These are phyloP conservation scores for Leccinum imitatum DNA, from an alignment of 768 basidiomycete genomes.

Conservation along the genomic window DNA sequence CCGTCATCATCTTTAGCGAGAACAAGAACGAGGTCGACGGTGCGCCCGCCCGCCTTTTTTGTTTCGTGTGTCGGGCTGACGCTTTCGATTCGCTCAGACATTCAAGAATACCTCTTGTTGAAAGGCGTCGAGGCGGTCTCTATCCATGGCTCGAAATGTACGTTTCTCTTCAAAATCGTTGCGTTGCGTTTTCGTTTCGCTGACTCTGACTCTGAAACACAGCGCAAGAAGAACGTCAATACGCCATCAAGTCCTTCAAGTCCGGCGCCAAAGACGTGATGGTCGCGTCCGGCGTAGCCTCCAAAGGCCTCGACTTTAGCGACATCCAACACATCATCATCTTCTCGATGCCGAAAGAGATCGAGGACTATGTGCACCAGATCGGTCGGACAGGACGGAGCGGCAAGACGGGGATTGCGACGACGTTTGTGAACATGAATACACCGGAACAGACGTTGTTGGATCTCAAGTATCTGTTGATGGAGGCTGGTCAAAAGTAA, in stretches of 20 bases:
- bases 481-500: conserved; percentile 97
- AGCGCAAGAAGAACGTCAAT: conserved; percentile 99
- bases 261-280: conserved; percentile 97
- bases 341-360: conserved; percentile 99
- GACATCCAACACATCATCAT: conserved; percentile 99
- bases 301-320: conserved; percentile 97
- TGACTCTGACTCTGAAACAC: background rate
- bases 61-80: background rate
- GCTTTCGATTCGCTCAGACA: conserved; percentile 53
- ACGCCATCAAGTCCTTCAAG: conserved; percentile 98
- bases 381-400: conserved; percentile 97
- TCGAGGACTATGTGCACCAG: conserved; percentile 99
- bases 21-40: conserved; percentile 99
- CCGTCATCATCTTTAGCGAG: conserved; percentile 96
- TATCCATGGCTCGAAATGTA: conserved; percentile 97
- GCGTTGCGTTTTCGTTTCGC: background rate
- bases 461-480: conserved; percentile 93
- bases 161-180: conserved; percentile 19
- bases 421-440: conserved; percentile 98
- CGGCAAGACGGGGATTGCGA: conserved; percentile 98
- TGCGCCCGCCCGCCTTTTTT: conserved; percentile 26
- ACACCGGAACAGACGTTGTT: conserved; percentile 94
- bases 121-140: conserved; percentile 99
- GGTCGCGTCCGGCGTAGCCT: conserved; percentile 98
- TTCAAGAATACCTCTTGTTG: conserved; percentile 93